Percentiles rank a stretch among this genome's conserved stretches.
Conservation (phyloP, 371 early-diverging fungal genomes). For the Encephalitozoon cuniculi region DNA sequence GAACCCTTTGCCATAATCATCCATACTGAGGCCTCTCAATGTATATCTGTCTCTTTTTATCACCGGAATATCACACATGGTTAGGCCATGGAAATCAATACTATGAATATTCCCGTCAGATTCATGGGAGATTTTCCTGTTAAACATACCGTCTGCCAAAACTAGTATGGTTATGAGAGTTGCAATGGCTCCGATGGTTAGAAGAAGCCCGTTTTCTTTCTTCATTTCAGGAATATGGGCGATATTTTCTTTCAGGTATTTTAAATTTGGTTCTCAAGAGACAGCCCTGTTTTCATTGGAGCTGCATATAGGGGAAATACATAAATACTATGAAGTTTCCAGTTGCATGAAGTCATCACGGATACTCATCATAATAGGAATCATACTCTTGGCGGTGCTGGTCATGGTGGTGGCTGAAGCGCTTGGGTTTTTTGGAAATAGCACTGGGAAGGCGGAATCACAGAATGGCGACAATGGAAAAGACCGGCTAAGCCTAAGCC, state of each 20-base stretch:
- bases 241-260: background rate
- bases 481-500: background rate
- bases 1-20: constrained; percentile 57
- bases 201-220: background rate
- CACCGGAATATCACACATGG: background rate
- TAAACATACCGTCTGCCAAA: background rate
- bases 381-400: background rate
- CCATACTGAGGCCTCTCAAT: constrained; percentile 23
- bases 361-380: background rate
- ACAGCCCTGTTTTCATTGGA: background rate
- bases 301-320: background rate
- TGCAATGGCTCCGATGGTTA: background rate
- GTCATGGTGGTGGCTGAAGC: background rate
- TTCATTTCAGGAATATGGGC: background rate
- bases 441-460: background rate
- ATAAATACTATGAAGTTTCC: background rate
- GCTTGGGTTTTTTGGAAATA: background rate
- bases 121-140: background rate
- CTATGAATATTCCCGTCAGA: background rate
- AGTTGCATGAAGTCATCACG: background rate
- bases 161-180: background rate
- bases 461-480: background rate
- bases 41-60: background rate
- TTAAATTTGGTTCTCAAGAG: no score
- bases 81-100: background rate